phyloP scores from a whole-genome alignment of 73 alveolate species.

The Paramecium tetraurelia region DNA sequence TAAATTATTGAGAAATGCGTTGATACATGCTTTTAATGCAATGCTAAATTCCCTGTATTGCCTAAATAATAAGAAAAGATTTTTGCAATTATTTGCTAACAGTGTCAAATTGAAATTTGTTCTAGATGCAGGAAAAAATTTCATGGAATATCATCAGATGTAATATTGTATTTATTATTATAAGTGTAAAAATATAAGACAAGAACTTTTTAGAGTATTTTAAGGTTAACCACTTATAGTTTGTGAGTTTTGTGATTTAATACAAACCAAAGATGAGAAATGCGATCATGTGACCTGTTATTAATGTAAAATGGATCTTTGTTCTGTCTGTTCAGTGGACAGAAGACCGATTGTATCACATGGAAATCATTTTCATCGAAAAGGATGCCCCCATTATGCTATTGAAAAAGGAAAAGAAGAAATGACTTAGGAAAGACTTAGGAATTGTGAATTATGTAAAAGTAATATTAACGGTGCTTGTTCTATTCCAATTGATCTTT shows the following conservation, averaged over 20 bases:
- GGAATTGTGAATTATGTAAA: background rate
- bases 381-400: slow-evolving; percentile 20
- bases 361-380: slow-evolving; percentile 67
- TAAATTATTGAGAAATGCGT: background rate
- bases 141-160: background rate
- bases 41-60: background rate
- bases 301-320: slow-evolving; percentile 57
- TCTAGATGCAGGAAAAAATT: background rate
- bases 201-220: background rate
- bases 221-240: background rate
- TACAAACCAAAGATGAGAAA: slow-evolving; percentile 52
- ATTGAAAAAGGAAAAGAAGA: background rate
- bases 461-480: background rate
- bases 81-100: background rate
- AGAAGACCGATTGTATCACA: slow-evolving; percentile 61
- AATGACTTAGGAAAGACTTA: background rate
- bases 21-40: background rate
- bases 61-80: background rate
- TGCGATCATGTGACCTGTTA: slow-evolving; percentile 65
- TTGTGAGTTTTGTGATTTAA: slow-evolving; percentile 45
- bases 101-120: background rate
- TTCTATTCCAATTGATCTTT: background rate
- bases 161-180: background rate
- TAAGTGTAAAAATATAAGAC: background rate
- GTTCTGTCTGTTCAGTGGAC: slow-evolving; percentile 58